Evolutionary conservation across 192 early-diverging fungal genomes (phyloP).

Genomic region (Neocallimastix lanati): DNA sequence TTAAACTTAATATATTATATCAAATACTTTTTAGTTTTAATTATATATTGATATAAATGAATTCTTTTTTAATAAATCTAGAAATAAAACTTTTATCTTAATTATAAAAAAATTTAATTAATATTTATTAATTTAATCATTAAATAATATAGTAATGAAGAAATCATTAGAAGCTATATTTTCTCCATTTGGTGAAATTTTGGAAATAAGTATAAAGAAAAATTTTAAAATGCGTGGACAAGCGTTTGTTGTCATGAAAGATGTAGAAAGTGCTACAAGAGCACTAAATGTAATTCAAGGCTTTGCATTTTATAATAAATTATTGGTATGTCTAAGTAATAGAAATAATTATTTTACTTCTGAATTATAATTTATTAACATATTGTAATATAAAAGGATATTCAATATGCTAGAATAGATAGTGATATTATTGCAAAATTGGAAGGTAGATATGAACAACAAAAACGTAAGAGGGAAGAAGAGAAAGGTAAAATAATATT

Average conservation of each 20-base stretch:
- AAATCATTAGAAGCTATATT: conserved; percentile 61
- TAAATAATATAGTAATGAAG: conserved; percentile 33
- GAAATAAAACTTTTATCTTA: too few relatives aligned
- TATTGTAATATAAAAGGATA: too few relatives aligned
- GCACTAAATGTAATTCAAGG: conserved; percentile 72
- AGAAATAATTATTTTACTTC: too few relatives aligned
- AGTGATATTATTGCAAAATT: conserved; percentile 37
- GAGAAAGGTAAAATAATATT: conserved; percentile 61
- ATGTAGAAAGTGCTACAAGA: conserved; percentile 45
- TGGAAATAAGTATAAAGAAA: conserved; percentile 59
- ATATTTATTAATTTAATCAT: too few relatives aligned
- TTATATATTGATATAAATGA: too few relatives aligned
- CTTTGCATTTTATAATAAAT: conserved; percentile 63
- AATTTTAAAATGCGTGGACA: conserved; percentile 81
- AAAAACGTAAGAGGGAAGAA: conserved; percentile 31
- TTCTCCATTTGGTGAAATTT: conserved; percentile 60
- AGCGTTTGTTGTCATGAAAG: conserved; percentile 74
- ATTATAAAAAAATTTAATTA: too few relatives aligned
- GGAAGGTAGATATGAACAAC: conserved; percentile 47
- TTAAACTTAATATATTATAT: too few relatives aligned
- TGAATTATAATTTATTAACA: too few relatives aligned
- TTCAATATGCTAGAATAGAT: conserved; percentile 23
- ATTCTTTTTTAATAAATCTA: too few relatives aligned
- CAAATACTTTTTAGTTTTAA: too few relatives aligned
- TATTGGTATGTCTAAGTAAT: conserved; percentile 45